Evolutionary conservation across 2,329 filamentous ascomycete species (phyloP).

Genomic region (Neofusicoccum sp.): DNA sequence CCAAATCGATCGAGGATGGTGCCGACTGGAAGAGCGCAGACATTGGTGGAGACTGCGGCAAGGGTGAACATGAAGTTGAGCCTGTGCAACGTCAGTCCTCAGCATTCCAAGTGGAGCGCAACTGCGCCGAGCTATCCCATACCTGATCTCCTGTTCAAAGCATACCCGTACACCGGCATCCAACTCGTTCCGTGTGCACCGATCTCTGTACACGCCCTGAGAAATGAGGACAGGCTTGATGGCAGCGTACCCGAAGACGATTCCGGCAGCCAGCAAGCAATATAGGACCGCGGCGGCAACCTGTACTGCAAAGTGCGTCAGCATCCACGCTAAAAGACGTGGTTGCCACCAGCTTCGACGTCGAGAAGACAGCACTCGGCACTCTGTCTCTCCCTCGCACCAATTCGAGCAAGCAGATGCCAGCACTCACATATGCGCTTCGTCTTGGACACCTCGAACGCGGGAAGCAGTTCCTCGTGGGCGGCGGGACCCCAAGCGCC

Average conservation of each 20-base stretch:
- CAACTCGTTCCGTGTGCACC: constrained; percentile 37
- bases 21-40: constrained; percentile 80
- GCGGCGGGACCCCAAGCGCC: constrained; percentile 44
- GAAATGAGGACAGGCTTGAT: constrained; percentile 41
- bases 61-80: constrained; percentile 93
- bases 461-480: constrained; percentile 44
- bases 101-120: background rate
- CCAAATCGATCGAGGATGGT: constrained; percentile 81
- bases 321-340: background rate
- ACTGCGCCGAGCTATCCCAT: background rate
- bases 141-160: constrained; percentile 39
- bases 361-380: constrained; percentile 14
- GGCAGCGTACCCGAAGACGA: constrained; percentile 42
- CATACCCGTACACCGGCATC: constrained; percentile 34
- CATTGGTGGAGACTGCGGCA: constrained; percentile 83
- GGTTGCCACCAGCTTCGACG: background rate
- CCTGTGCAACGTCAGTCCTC: constrained; percentile 47
- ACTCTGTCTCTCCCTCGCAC: background rate
- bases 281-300: constrained; percentile 67
- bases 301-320: constrained; percentile 54
- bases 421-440: constrained; percentile 51
- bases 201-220: constrained; percentile 37
- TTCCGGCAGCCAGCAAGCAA: constrained; percentile 58
- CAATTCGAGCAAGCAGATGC: background rate
- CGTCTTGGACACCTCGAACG: constrained; percentile 55